phyloP scores from a whole-genome alignment of 2,329 filamentous ascomycete genomes.

The Hymenoscyphus linearis region DNA sequence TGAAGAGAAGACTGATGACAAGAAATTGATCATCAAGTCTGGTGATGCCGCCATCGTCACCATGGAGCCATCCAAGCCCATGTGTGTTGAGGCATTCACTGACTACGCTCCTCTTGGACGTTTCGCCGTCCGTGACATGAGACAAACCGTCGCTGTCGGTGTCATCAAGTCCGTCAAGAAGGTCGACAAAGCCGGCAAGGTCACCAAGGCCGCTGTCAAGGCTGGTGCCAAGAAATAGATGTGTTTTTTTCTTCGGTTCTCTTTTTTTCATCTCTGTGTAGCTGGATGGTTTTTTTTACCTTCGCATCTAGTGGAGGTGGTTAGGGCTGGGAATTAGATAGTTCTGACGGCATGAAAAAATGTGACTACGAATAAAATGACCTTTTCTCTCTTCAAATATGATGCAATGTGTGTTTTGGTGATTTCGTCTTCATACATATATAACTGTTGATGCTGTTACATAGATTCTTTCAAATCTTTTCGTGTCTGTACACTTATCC shows the following conservation, averaged over 20 bases:
- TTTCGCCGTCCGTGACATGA: conserved; percentile 94
- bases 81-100: conserved; percentile 99
- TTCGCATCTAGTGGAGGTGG: conserved; percentile 8
- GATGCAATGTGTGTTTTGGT: neutral
- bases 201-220: conserved; percentile 37
- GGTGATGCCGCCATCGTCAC: conserved; percentile 99
- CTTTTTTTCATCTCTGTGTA: conserved; percentile 5
- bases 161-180: conserved; percentile 78
- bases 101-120: conserved; percentile 98
- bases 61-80: conserved; percentile 99
- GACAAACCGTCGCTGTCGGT: conserved; percentile 75
- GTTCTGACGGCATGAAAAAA: conserved; percentile 8
- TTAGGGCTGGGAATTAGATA: conserved; percentile 11
- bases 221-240: conserved; percentile 36
- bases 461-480: neutral
- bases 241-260: neutral
- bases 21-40: conserved; percentile 87
- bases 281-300: conserved; percentile 1
- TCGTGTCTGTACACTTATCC: no score
- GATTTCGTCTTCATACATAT: no score
- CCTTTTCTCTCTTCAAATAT: neutral
- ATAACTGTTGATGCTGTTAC: neutral
- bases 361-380: neutral
- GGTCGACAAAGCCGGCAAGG: conserved; percentile 42
- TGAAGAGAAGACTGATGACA: conserved; percentile 72